Base-by-base conservation (phyloP, 805 yeast species). In the Kluyveromyces siamensis region DNA sequence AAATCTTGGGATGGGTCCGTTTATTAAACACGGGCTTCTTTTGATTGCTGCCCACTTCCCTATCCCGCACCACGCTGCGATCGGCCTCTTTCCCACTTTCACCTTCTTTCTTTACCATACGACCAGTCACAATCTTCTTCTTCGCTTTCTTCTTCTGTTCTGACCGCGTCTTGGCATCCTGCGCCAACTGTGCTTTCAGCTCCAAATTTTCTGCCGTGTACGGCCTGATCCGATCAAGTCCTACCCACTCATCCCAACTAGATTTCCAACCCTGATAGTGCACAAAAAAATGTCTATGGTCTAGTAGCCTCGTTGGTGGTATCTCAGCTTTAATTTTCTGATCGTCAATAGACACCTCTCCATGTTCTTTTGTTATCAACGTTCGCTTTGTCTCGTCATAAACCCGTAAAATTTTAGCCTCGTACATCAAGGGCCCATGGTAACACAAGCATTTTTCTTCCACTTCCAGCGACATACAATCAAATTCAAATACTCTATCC, bases 241-340 rank as follows among this genome's bases (percentile, higher is more conserved):
- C 75, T 1, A 91, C 91, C 99, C 99, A 91, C 65, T 91, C 99
- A 62, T 91, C 98, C 96, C 96, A 91, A 50, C 89, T 81, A 16
- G 83, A 67, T 60, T 90, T 91, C 99, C 99, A 91, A 2, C 99
- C 98, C 56, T 83, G 84, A 66, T 91, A 91, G 61, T 93, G 99
- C 16, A 91, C 79, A 55, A 72, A 81, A 66, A 80, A 90, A 30
- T 81, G 73, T 18, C 56, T 55, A 39, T 66, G 68, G 17, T 58
- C 64, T 27, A 53, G 54, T 17, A 72, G 49, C 11, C 69, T 73
- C 16, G 57, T 65, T 1, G 77, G 73, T 10, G 73, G 52, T 37
- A 59, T 61, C 14, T 57, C 59, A 2, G 19, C 19, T 10, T n/a
- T 38, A 10, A 19, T 38, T 11, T 21, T 33, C 13, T 57, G 51